Conservation (phyloP, 2,329 filamentous ascomycete species). For the Beauveria medogensis region DNA sequence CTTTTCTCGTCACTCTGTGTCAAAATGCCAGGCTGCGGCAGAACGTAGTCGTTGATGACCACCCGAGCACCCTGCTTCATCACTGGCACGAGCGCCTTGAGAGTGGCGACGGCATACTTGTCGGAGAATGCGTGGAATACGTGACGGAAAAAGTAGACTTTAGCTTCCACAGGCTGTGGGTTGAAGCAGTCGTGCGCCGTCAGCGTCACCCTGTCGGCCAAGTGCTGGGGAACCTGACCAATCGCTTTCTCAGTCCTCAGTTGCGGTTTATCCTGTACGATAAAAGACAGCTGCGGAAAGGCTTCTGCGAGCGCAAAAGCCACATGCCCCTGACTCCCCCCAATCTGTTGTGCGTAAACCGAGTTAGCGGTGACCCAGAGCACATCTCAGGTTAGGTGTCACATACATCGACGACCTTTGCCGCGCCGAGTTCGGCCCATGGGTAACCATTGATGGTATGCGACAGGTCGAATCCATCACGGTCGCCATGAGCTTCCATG, state of each 20-base stretch:
- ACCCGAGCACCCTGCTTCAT: conserved; percentile 41
- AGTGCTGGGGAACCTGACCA: conserved; percentile 22
- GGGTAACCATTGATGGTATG: conserved; percentile 17
- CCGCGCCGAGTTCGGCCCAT: conserved; percentile 19
- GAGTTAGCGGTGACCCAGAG: background rate
- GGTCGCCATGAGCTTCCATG: conserved; percentile 21
- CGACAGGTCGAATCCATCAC: conserved; percentile 17
- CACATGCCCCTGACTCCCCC: conserved; percentile 20
- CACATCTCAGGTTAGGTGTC: background rate
- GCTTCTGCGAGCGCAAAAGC: conserved; percentile 16
- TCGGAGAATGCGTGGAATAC: conserved; percentile 51
- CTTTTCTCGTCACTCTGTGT: conserved; percentile 29
- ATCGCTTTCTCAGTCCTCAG: conserved; percentile 29
- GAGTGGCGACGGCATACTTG: conserved; percentile 33
- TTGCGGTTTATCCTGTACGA: conserved; percentile 41
- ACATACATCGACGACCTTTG: conserved; percentile 20
- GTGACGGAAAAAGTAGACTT: conserved; percentile 46
- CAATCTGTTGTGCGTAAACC: conserved; percentile 14
- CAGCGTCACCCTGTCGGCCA: conserved; percentile 28
- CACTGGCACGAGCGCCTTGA: conserved; percentile 38
- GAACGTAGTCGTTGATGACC: conserved; percentile 28
- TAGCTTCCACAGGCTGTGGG: conserved; percentile 40
- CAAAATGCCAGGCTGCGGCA: conserved; percentile 24
- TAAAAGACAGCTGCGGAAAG: conserved; percentile 26
- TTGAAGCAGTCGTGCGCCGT: conserved; percentile 45